These are phyloP conservation scores for Eremomyces bilateralis DNA, from an alignment of 495 filamentous ascomycete species.

Conservation along the genomic window DNA sequence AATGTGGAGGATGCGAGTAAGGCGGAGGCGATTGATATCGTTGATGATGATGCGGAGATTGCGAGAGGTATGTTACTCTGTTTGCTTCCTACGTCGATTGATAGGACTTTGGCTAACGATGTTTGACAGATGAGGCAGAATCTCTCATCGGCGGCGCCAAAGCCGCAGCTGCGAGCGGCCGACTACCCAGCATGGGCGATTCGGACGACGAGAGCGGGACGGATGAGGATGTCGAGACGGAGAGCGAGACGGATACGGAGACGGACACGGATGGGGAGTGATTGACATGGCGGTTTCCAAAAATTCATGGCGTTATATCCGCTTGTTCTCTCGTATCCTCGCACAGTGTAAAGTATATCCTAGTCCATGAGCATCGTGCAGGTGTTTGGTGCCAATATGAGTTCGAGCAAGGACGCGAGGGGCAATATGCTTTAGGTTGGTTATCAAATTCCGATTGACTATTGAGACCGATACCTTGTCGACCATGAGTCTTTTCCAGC, in stretches of 20 bases:
- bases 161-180: constrained; percentile 50
- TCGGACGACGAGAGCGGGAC: constrained; percentile 37
- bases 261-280: constrained; percentile 11
- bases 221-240: constrained; percentile 23
- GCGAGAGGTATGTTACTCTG: constrained; percentile 58
- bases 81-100: no score
- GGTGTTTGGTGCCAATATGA: no score
- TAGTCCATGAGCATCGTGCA: no score
- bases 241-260: constrained; percentile 70
- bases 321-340: no score
- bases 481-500: no score
- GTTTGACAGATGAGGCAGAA: constrained; percentile 32
- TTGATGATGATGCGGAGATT: constrained; percentile 91
- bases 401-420: no score
- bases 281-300: no score
- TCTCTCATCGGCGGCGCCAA: constrained; percentile 91
- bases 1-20: constrained; percentile 79
- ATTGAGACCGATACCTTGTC: no score
- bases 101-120: constrained; percentile 1
- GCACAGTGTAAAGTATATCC: no score
- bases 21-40: constrained; percentile 53
- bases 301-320: no score
- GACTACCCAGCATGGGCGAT: constrained; percentile 29
- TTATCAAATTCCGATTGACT: no score
- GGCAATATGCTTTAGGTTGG: no score